Conservation (phyloP, 2,329 filamentous ascomycete species). For the Alternaria hordeiaustralica region DNA sequence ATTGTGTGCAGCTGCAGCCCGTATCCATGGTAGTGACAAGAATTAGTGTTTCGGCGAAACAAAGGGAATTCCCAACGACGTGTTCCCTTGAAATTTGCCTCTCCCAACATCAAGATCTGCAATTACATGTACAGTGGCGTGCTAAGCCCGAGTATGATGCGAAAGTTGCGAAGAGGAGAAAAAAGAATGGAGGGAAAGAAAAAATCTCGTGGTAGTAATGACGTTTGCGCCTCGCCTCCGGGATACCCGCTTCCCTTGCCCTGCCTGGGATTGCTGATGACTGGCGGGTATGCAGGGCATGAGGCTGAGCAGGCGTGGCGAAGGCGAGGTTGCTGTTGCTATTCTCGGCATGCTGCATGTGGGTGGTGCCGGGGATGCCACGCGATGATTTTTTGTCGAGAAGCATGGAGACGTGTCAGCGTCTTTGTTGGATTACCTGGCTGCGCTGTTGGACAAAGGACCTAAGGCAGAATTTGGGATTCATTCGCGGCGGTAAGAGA, state of each 20-base stretch:
- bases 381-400: neutral
- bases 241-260: conserved; percentile 2
- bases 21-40: conserved; percentile 5
- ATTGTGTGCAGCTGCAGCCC: neutral
- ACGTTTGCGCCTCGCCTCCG: conserved; percentile 2
- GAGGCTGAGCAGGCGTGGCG: conserved; percentile 11
- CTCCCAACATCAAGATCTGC: neutral
- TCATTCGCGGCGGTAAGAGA: neutral
- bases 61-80: neutral
- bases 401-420: conserved; percentile 2
- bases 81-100: neutral
- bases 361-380: neutral
- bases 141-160: neutral
- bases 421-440: neutral
- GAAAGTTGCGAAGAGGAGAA: neutral
- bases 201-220: neutral
- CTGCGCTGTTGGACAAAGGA: neutral
- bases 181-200: neutral
- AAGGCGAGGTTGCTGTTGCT: conserved; percentile 4
- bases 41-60: conserved; percentile 1
- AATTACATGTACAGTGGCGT: neutral
- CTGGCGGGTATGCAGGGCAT: conserved; percentile 11
- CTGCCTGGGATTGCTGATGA: neutral
- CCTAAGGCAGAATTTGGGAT: neutral
- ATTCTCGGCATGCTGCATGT: conserved; percentile 23